phyloP scores from a whole-genome alignment of 306 rosid genomes.

The Quillaja saponaria region DNA sequence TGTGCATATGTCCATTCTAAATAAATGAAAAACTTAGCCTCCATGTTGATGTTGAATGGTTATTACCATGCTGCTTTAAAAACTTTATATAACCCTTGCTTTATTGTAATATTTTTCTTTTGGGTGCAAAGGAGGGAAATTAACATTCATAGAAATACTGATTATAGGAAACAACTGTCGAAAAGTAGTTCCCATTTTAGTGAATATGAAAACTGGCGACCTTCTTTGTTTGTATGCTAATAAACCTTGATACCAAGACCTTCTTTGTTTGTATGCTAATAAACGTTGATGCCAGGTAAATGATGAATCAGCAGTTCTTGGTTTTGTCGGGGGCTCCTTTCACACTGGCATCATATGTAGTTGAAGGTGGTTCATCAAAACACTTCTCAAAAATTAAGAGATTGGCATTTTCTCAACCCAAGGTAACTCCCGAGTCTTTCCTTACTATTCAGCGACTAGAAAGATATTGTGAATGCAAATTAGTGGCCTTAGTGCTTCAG shows the following conservation, averaged over 20 bases:
- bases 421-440: constrained; percentile 40
- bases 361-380: constrained; percentile 97
- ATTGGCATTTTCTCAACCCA: constrained; percentile 80
- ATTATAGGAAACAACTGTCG: too few species aligned
- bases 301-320: constrained; percentile 86
- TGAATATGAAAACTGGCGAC: too few species aligned
- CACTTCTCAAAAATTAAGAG: constrained; percentile 89
- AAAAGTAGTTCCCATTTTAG: too few species aligned
- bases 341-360: constrained; percentile 94
- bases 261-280: too few species aligned
- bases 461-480: background rate
- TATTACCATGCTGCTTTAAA: too few species aligned
- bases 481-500: background rate
- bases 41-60: too few species aligned
- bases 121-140: too few species aligned
- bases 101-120: background rate
- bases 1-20: constrained; percentile 4
- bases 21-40: constrained; percentile 4
- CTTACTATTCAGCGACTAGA: background rate
- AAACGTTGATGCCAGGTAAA: constrained; percentile 63
- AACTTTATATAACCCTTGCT: background rate
- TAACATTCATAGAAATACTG: too few species aligned
- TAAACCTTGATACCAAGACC: too few species aligned
- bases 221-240: too few species aligned
- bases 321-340: constrained; percentile 99